Base-by-base conservation (phyloP, 108 stramenopile species). In the Cyclotella cryptica region DNA sequence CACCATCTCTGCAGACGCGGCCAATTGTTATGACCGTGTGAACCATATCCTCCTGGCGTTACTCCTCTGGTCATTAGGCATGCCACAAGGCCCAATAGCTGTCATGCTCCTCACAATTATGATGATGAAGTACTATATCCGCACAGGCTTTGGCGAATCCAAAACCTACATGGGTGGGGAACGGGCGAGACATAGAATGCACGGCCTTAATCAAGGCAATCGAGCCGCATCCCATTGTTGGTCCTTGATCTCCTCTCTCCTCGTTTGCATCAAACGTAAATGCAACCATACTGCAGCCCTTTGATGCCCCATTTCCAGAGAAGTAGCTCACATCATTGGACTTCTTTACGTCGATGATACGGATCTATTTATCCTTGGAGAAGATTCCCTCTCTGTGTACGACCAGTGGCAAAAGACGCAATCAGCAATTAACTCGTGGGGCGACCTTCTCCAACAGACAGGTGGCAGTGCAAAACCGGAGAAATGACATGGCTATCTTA, bases 171-270 rank as follows among this genome's bases (percentile, higher is more conserved):
- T 43, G 27, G 71, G 71, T 10, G 62, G 71, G 12, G 17, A 18
- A 0, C 15, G 14, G 0, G 71, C 61, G 0, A 61, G 14, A 0
- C 59, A 62, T 24, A 1, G 30, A 1, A 43, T 41, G 15, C 81
- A 82, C 14, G 81, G 81, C 0, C 52, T 77, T 1, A 69, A 68
- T 17, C 75, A 82, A 66, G 81, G 75, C 1, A 77, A 75, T 41
- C 43, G 70, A 0, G 81, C 70, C 0, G 69, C 81, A 6, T 75
- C 81, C 0, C 51, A 75, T 4, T 43, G 51, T 6, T 71, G 81
- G 81, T 14, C 42, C 12, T n/a, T 61, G 8, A 7, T 66, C 14
- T 55, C 60, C 44, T 41, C 69, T 0, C 12, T 61, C 1, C 57
- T 82, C 21, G 19, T 82, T 12, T 40, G 21, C 13, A 52, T 42